phyloP scores from a whole-genome alignment of 106 monocot genomes.

The Dendrobium catenatum region DNA sequence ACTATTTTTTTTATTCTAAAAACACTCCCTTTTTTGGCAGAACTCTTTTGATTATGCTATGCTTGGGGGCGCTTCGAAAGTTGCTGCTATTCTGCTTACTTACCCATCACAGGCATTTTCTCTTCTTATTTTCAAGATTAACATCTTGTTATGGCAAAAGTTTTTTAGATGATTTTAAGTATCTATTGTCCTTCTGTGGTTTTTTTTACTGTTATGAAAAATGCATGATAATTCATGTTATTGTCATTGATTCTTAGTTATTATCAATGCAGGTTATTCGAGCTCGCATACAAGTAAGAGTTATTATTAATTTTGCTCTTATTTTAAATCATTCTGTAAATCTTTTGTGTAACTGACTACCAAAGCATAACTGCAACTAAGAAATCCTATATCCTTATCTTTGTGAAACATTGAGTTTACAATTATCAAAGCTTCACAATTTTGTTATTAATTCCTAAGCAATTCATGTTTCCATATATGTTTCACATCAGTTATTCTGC shows the following conservation, averaged over 20 bases:
- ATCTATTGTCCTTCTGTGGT: neutral
- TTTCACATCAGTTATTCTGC: no score
- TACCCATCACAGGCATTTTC: conserved; percentile 78
- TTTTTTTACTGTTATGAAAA: neutral
- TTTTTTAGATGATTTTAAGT: neutral
- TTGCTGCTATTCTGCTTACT: conserved; percentile 70
- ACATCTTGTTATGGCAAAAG: neutral
- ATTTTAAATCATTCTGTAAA: no score
- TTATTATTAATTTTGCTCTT: neutral
- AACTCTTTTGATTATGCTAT: conserved; percentile 85
- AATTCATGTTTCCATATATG: no score
- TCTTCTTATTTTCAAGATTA: neutral
- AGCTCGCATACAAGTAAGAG: conserved; percentile 75
- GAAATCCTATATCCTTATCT: no score
- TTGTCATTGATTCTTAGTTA: neutral
- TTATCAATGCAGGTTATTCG: conserved; percentile 75
- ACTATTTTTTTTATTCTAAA: neutral
- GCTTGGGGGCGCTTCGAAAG: conserved; percentile 80
- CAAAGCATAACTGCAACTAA: no score
- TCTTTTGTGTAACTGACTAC: no score
- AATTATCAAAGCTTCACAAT: no score
- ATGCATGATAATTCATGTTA: neutral
- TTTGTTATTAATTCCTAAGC: no score
- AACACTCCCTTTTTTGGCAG: conserved; percentile 22
- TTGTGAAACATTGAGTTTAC: no score